phyloP scores from a whole-genome alignment of 441 rosid genomes.

The Aquilaria agallochum region DNA sequence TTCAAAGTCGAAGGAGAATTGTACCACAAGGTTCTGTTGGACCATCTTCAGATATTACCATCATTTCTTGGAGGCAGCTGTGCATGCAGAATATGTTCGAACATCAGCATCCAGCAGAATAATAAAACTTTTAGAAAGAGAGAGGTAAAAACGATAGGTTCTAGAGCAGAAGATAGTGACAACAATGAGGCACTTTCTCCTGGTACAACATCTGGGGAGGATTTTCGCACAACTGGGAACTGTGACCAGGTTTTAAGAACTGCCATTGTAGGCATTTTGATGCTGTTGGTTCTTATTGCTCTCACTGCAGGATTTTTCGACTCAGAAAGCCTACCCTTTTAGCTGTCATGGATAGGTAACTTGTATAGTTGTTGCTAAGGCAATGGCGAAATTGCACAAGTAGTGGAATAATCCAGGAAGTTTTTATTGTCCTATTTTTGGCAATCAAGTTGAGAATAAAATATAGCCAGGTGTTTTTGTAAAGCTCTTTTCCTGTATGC shows the following conservation, averaged over 20 bases:
- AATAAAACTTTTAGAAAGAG: constrained; percentile 19
- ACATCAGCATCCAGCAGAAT: constrained; percentile 12
- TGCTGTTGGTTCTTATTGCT: constrained; percentile 55
- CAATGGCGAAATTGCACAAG: constrained; percentile 2
- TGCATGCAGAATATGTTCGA: constrained; percentile 59
- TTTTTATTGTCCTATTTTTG: too few species aligned
- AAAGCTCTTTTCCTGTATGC: too few species aligned
- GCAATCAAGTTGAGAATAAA: too few species aligned
- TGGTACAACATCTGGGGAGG: constrained; percentile 19
- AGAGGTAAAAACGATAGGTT: constrained; percentile 14
- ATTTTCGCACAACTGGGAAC: constrained; percentile 23
- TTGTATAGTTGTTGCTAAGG: constrained; percentile 6
- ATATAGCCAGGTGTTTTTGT: too few species aligned
- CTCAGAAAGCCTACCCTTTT: constrained; percentile 50
- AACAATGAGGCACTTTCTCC: constrained; percentile 22
- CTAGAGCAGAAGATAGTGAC: constrained; percentile 19
- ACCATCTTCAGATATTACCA: constrained; percentile 65
- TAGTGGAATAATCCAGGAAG: too few species aligned
- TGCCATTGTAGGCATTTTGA: constrained; percentile 56
- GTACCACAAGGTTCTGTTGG: constrained; percentile 50
- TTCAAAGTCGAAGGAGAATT: constrained; percentile 72
- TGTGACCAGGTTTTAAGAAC: constrained; percentile 60
- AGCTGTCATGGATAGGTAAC: constrained; percentile 3
- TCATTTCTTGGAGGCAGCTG: constrained; percentile 82
- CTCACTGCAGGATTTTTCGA: constrained; percentile 51